Base-by-base conservation (phyloP, 2,329 filamentous ascomycete genomes). In the Gyromitra esculenta region DNA sequence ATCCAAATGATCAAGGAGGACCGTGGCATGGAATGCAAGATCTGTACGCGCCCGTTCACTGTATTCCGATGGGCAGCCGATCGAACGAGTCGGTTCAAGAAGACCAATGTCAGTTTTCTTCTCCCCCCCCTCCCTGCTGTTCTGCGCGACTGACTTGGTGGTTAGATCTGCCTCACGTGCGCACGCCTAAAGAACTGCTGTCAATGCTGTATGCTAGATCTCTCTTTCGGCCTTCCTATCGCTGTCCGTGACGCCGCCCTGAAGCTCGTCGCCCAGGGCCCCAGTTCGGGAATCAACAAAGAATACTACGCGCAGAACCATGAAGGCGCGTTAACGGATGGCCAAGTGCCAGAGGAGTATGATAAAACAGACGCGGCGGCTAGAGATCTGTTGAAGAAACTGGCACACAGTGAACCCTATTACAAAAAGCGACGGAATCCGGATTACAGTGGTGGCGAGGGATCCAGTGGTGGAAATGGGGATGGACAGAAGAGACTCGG, bases 1-100 rank as follows among this genome's bases (percentile, higher is more conserved):
- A 96, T 99, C 56, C 96, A 98, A 85, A 98, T 99, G 94, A 87
- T 99, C 77, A 99, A 99, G 85, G 94, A 98, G 83, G 95, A 99
- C 84, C 91, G 96, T 82, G 96, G 94, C 7, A 70, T 78, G 74
- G 79, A 84, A 78, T 88, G 87, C 84, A 89, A 89, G 82, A 87
- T 90, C 80, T 99, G 96, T 85, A 98, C 95, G 5, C 90, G 96
- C 77, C 96, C 96, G 0, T 99, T 97, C 82, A 98, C 96, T 35
- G 89, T 98, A 69, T 99, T 99, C 84, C 90, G 91, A 81, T 99
- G 95, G 95, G 95, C 95, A 81, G 91, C 92, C 79, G 94, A 97
- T 83, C 92, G 96, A 74, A 96, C 94, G 1, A 90, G 94, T 35
- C 92, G 94, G 78, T 94, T 95, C 84, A 97, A 96, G 85, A 91